These are phyloP conservation scores for Tolypocladium tropicale DNA, from an alignment of 2,329 filamentous ascomycete genomes.

Conservation along the genomic window DNA sequence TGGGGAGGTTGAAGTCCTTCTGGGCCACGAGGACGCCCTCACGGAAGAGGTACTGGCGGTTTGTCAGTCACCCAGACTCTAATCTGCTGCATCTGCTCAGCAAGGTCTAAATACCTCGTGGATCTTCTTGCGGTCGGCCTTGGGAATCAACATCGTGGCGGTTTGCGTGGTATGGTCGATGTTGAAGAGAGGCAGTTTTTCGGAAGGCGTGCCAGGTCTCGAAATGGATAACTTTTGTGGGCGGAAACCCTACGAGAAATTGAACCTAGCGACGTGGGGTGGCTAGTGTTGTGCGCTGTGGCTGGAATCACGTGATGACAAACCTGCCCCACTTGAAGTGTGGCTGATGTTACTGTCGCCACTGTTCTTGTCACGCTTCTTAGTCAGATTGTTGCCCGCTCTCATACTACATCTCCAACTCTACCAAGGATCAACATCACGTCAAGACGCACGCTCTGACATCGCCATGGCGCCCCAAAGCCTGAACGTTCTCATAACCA, in stretches of 20 bases:
- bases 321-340: background rate
- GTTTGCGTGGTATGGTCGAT: slow-evolving; percentile 38
- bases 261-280: slow-evolving; percentile 25
- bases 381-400: background rate
- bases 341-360: background rate
- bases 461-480: slow-evolving; percentile 41
- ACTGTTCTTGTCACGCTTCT: background rate
- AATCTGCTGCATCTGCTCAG: background rate
- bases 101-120: slow-evolving; percentile 53
- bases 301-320: slow-evolving; percentile 21
- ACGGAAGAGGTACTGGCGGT: slow-evolving; percentile 80
- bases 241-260: slow-evolving; percentile 30
- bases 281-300: slow-evolving; percentile 15
- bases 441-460: background rate
- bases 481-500: slow-evolving; percentile 76
- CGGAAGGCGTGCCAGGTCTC: slow-evolving; percentile 25
- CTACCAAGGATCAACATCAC: background rate
- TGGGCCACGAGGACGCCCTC: slow-evolving; percentile 90
- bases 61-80: slow-evolving; percentile 11
- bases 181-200: slow-evolving; percentile 34
- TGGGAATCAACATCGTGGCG: slow-evolving; percentile 92
- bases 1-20: slow-evolving; percentile 98
- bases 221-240: slow-evolving; percentile 37
- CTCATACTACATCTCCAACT: background rate
- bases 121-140: slow-evolving; percentile 99